Evolutionary conservation across 495 filamentous ascomycete species (phyloP), one percentile per base, ranked within the genome.

Genomic region (Hypoxylon fragiforme): DNA sequence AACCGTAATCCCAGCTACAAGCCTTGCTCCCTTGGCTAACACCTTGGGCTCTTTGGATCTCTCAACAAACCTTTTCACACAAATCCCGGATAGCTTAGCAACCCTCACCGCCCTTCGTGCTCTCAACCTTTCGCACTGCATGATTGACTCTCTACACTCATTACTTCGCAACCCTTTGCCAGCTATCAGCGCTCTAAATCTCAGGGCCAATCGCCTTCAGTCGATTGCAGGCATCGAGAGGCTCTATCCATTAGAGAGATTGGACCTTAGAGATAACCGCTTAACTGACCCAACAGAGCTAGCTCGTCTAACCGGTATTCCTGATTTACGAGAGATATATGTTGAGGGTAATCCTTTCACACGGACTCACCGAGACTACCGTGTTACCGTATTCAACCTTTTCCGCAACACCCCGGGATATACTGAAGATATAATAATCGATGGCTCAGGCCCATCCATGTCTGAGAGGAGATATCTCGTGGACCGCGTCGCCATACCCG

Each of bases 71-170:
- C 81, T 95, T 14, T 92, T 97, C 64, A 83, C 83, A 0, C 89
- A 96, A 62, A 86, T 97, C 37, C 94, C 94, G 1, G 94, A 97
- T 66, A 89, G 88, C 62, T 71, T 98, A 26, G 84, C 91, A 30
- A 85, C 81, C 11, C 74, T 98, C 38, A 88, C 88, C 24, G 85
- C 88, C 15, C 79, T 98, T 16, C 82, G 90, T 38, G 91, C 94
- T 18, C 73, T 98, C 38, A 97, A 98, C 63, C 77, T 98, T 20
- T 92, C 92, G 11, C 85, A 91, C 63, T 97, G 94, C 78, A 96
- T 97, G 92, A 96, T 98, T 41, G 90, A 94, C 45, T 95, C 91
- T 24, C 75, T 98, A 49, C 91, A 95, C 60, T 96, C 92, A 3
- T 75, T 98, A 13, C 83, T 85, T 1, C 82, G 88, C 48, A 91